Conservation (phyloP, 2,329 filamentous ascomycete species). For the Mycosphaerella sp. region DNA sequence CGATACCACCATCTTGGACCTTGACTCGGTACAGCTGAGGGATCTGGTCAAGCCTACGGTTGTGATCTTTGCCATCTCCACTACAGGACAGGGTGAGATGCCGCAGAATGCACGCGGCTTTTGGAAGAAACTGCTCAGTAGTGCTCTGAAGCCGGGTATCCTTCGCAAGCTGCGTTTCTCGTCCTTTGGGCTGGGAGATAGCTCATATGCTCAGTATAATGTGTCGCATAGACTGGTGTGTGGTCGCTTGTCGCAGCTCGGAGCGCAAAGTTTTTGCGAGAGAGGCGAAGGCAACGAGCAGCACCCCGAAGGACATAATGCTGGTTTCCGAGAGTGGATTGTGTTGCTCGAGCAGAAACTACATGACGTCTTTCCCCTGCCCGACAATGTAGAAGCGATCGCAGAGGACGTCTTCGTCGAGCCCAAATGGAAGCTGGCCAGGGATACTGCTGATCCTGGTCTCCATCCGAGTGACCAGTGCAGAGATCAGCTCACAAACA, state of each 20-base stretch:
- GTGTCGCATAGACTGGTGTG: constrained; percentile 85
- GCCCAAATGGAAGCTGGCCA: constrained; percentile 60
- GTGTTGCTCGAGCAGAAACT: constrained; percentile 60
- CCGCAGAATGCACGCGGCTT: constrained; percentile 75
- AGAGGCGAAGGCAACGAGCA: constrained; percentile 88
- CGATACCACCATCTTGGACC: constrained; percentile 64
- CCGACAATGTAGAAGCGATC: constrained; percentile 61
- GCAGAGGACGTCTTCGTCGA: constrained; percentile 67
- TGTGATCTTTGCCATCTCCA: constrained; percentile 78
- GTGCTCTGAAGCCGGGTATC: constrained; percentile 65
- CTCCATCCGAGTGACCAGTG: neutral
- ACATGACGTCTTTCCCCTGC: constrained; percentile 62
- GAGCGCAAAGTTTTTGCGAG: constrained; percentile 68
- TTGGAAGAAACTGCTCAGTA: constrained; percentile 78
- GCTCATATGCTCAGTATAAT: constrained; percentile 90
- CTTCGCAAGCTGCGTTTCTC: constrained; percentile 66
- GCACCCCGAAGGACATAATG: constrained; percentile 73
- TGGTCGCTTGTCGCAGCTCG: constrained; percentile 76
- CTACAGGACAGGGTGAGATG: constrained; percentile 90
- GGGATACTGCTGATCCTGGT: neutral
- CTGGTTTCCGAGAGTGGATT: constrained; percentile 34
- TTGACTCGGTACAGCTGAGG: constrained; percentile 64
- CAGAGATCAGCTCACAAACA: neutral
- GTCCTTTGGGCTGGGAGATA: constrained; percentile 88
- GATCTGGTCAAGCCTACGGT: constrained; percentile 46